Evolutionary conservation across 2,329 filamentous ascomycete species (phyloP).

Genomic region (Aspergillus quadricinctus): DNA sequence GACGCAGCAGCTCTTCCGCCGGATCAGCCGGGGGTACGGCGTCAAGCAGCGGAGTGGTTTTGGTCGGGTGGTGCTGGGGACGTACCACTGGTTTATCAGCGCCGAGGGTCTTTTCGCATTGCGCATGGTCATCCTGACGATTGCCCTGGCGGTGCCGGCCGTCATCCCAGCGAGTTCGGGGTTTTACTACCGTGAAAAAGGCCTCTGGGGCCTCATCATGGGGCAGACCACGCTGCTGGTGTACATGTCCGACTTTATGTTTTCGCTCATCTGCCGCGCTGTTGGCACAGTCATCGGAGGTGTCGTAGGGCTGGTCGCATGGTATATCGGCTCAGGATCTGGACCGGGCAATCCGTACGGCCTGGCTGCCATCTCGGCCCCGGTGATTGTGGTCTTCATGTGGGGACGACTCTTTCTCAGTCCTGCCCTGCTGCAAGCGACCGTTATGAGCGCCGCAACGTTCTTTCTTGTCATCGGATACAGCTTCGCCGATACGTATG

Average conservation of each 20-base stretch:
- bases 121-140: constrained; percentile 46
- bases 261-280: constrained; percentile 41
- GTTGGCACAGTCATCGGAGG: constrained; percentile 48
- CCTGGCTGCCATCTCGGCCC: constrained; percentile 40
- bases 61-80: constrained; percentile 21
- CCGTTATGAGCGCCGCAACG: constrained; percentile 41
- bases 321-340: constrained; percentile 50
- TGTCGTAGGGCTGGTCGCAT: constrained; percentile 44
- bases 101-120: constrained; percentile 45
- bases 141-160: constrained; percentile 42
- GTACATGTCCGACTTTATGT: constrained; percentile 51
- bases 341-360: constrained; percentile 50
- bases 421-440: constrained; percentile 25
- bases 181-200: constrained; percentile 51
- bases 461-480: constrained; percentile 45
- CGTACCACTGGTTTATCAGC: constrained; percentile 39
- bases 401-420: constrained; percentile 34
- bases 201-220: constrained; percentile 51
- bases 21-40: constrained; percentile 30
- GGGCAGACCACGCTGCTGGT: constrained; percentile 47
- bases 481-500: constrained; percentile 42
- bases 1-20: constrained; percentile 32
- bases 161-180: constrained; percentile 42
- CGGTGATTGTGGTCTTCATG: constrained; percentile 29
- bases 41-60: constrained; percentile 20